Conservation (phyloP, 352 stramenopile species). For the Phytophthora ramorum region DNA sequence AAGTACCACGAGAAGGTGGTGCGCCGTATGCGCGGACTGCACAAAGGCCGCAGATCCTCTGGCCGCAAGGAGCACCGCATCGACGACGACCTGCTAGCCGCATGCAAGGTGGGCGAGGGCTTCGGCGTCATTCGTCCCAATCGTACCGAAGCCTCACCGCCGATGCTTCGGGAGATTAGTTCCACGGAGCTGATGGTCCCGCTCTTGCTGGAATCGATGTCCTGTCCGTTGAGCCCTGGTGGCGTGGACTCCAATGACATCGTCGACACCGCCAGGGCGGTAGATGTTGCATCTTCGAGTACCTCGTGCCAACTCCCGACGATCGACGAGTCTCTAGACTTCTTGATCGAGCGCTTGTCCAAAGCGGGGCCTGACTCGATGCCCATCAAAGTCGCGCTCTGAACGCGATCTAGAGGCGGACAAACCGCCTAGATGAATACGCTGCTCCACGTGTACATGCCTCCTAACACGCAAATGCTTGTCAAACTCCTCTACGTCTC, state of each 20-base stretch:
- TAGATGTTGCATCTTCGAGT: neutral
- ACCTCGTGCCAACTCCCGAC: constrained; percentile 40
- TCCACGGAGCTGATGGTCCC: constrained; percentile 20
- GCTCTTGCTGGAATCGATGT: constrained; percentile 22
- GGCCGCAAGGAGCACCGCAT: constrained; percentile 49
- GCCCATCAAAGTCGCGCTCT: constrained; percentile 20
- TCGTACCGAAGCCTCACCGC: neutral
- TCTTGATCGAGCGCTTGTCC: constrained; percentile 54
- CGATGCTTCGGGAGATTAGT: neutral
- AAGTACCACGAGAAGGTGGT: constrained; percentile 71
- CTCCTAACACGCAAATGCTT: neutral
- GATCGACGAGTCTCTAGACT: constrained; percentile 65
- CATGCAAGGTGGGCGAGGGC: constrained; percentile 42
- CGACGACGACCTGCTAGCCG: constrained; percentile 43
- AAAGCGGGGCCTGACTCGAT: constrained; percentile 9
- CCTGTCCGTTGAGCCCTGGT: constrained; percentile 27
- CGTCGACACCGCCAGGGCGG: neutral
- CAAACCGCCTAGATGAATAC: neutral
- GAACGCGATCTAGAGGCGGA: constrained; percentile 1
- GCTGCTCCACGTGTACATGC: neutral
- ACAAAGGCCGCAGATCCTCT: constrained; percentile 46
- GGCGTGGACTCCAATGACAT: constrained; percentile 32
- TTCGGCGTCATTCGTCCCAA: constrained; percentile 38
- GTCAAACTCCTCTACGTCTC: neutral
- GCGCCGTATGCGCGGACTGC: constrained; percentile 52